phyloP scores from a whole-genome alignment of 73 alveolate species.

The Paramecium pentaurelia region DNA sequence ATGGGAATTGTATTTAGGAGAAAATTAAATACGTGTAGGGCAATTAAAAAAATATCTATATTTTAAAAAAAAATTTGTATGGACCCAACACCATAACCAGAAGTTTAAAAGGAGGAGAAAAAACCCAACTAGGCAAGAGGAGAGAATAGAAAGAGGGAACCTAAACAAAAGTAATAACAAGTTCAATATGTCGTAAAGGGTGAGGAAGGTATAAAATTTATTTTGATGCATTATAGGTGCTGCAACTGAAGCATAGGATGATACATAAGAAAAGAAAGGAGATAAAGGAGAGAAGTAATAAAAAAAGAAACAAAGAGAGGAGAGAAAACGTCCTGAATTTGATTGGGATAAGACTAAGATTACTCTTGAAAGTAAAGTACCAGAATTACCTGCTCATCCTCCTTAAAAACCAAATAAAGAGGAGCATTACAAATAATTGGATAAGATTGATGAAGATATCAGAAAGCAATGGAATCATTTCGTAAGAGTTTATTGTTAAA shows the following conservation, averaged over 20 bases:
- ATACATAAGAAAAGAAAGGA: background rate
- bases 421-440: background rate
- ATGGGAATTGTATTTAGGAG: background rate
- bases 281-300: background rate
- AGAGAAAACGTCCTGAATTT: slow-evolving; percentile 13
- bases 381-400: background rate
- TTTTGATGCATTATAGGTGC: background rate
- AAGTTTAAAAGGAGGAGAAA: background rate
- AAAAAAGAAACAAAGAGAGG: background rate
- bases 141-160: slow-evolving; percentile 2
- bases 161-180: background rate
- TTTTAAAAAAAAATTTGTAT: background rate
- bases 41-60: slow-evolving; percentile 7
- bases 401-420: slow-evolving; percentile 18
- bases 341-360: slow-evolving; percentile 44
- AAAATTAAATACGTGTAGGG: slow-evolving; percentile 14
- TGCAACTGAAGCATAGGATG: background rate
- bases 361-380: background rate
- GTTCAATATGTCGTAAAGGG: slow-evolving; percentile 18
- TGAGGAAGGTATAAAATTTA: background rate
- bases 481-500: background rate
- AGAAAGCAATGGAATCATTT: slow-evolving; percentile 16
- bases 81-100: slow-evolving; percentile 26
- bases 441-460: slow-evolving; percentile 19
- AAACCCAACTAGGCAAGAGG: background rate